Evolutionary conservation across 345 rosid genomes (phyloP), one percentile per base, ranked within the genome.

Genomic region (Lenwebbia sp.): DNA sequence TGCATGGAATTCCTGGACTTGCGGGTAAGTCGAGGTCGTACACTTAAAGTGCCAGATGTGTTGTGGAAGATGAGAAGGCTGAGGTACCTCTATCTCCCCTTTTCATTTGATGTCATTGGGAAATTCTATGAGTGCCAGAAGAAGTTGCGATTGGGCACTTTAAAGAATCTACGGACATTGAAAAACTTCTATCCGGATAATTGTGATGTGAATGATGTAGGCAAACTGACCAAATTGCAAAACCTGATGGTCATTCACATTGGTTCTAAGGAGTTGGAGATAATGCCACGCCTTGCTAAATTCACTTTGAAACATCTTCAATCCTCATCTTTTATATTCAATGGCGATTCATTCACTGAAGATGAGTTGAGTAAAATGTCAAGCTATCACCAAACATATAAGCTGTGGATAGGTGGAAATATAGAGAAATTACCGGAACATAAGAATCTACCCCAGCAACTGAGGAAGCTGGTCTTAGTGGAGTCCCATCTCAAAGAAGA

Each of bases 401-500:
- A 81, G 37, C 86, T 55, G 60, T 84, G 28, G 37, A 19, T 89
- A 1, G 52, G 41, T 15, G 87, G 88, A 76, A 50, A 13, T 44
- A 85, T 89, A 41, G 82, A 85, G 83, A 87, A 82, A 88, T 83
- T 88, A 23, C 92, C 91, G 10, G 88, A 62, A 76, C 70, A 85
- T 81, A 55, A 83, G 51, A 84, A 86, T 2, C 88, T 89, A 86
- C 91, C 93, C 81, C 78, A 86, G 44, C 82, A 85, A 51, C 85
- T 91, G 53, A 58, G 87, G 58, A 89, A 91, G 83, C 50, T 93
- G 60, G 86, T 89, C 37, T 74, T 92, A 78, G 0, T 1, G 0
- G 84, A 85, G 40, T 90, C 94, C 47, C 85, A 54, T 30, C 86
- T 93, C 54, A 4, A 11, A 3, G 92, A 89, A 54, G 94, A 90